Conservation (phyloP, 352 stramenopile genomes). For the Phytophthora foliorum region DNA sequence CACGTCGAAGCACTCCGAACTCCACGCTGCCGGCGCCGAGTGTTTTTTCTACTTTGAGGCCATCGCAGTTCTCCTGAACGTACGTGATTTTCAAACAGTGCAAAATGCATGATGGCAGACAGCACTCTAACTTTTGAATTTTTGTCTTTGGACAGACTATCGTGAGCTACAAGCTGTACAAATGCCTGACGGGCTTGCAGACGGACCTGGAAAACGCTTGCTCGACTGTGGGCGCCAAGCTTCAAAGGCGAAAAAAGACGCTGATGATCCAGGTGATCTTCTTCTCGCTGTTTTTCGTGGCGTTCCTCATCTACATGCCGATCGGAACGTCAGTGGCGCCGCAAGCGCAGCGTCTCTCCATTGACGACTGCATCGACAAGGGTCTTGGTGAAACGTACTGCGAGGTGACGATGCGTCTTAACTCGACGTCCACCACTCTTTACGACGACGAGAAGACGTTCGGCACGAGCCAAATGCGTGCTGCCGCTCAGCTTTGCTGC, state of each 20-base stretch:
- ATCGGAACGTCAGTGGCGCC: constrained; percentile 46
- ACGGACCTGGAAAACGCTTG: constrained; percentile 44
- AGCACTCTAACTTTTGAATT: constrained; percentile 2
- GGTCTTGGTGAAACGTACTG: constrained; percentile 71
- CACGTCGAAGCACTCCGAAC: constrained; percentile 49
- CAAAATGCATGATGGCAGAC: too few relatives aligned
- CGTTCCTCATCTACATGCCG: constrained; percentile 72
- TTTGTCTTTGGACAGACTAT: constrained; percentile 36
- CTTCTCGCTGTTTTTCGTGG: constrained; percentile 62
- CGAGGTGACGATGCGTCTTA: constrained; percentile 58
- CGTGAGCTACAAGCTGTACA: constrained; percentile 64
- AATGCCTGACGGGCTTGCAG: constrained; percentile 37
- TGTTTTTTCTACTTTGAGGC: constrained; percentile 73
- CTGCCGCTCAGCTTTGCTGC: constrained; percentile 67
- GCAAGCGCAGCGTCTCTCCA: constrained; percentile 40
- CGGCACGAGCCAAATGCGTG: constrained; percentile 65
- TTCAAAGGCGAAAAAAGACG: constrained; percentile 49
- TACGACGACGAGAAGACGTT: constrained; percentile 76
- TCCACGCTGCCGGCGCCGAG: constrained; percentile 57
- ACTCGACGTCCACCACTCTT: constrained; percentile 73
- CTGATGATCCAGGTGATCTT: constrained; percentile 52
- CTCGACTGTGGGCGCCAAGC: constrained; percentile 30
- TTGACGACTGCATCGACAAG: constrained; percentile 62
- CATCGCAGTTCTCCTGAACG: constrained; percentile 59
- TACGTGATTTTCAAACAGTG: constrained; percentile 24